phyloP scores from a whole-genome alignment of 2,329 filamentous ascomycete genomes.

The Fusarium oxysporum region DNA sequence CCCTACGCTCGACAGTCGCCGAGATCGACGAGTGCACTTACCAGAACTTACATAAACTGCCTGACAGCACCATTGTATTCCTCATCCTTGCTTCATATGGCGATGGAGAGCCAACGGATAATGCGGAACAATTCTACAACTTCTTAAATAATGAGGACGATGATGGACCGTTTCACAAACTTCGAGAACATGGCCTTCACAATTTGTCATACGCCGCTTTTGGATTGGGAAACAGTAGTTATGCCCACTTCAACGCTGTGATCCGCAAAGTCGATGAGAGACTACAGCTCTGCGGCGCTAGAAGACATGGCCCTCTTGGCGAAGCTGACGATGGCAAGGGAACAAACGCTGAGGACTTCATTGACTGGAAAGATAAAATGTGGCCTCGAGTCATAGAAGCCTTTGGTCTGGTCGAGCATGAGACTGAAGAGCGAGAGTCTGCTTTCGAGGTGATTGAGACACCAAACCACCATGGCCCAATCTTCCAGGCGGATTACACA shows the following conservation, averaged over 20 bases:
- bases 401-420: accelerated
- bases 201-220: background rate
- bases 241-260: background rate
- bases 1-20: background rate
- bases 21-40: background rate
- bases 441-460: background rate
- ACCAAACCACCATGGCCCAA: accelerated
- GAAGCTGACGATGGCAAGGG: background rate
- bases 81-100: accelerated
- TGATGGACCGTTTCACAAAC: background rate
- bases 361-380: background rate
- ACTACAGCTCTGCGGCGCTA: background rate
- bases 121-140: background rate
- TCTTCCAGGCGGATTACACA: background rate
- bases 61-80: accelerated
- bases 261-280: background rate
- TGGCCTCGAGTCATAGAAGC: background rate
- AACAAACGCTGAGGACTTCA: background rate
- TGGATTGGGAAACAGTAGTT: background rate
- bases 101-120: background rate
- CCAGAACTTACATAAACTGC: background rate
- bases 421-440: background rate
- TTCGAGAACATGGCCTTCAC: background rate
- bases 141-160: background rate
- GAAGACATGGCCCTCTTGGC: background rate